Percentiles rank a stretch among this genome's conserved stretches.
These are phyloP conservation scores for Exophiala spinifera DNA, from an alignment of 2,329 filamentous ascomycete genomes.

Conservation along the genomic window DNA sequence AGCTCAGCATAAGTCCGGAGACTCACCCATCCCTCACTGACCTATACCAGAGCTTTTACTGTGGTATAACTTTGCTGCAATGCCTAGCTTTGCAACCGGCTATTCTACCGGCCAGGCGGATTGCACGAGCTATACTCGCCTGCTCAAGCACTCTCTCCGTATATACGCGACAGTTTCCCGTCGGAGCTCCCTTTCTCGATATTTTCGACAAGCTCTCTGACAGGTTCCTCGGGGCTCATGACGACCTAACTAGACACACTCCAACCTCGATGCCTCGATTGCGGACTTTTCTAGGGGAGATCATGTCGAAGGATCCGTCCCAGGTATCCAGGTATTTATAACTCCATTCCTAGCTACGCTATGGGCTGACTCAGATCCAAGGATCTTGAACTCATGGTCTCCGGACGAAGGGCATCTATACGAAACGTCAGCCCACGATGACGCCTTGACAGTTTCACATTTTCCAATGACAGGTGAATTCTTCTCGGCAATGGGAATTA, in stretches of 20 bases:
- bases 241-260: conserved; percentile 4
- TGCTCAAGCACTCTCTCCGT: conserved; percentile 25
- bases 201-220: conserved; percentile 25
- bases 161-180: conserved; percentile 19
- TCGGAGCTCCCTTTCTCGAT: conserved; percentile 22
- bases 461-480: conserved; percentile 18
- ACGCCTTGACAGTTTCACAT: not conserved
- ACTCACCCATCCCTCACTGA: conserved; percentile 20
- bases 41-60: conserved; percentile 26
- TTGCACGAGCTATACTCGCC: conserved; percentile 24
- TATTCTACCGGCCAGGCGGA: conserved; percentile 11
- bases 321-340: conserved; percentile 19
- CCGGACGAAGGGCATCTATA: not conserved
- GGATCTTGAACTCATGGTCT: conserved; percentile 1
- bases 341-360: not conserved
- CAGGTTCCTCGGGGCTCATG: conserved; percentile 13
- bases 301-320: conserved; percentile 26
- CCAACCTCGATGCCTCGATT: conserved; percentile 6
- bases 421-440: not conserved
- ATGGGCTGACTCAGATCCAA: not conserved
- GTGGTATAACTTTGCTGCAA: conserved; percentile 23
- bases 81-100: conserved; percentile 22
- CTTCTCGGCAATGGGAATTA: conserved; percentile 21
- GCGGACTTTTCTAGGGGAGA: conserved; percentile 16
- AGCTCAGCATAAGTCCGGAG: conserved; percentile 22